Conservation (phyloP, 1,284 basidiomycete genomes). For the Trametes sp. region DNA sequence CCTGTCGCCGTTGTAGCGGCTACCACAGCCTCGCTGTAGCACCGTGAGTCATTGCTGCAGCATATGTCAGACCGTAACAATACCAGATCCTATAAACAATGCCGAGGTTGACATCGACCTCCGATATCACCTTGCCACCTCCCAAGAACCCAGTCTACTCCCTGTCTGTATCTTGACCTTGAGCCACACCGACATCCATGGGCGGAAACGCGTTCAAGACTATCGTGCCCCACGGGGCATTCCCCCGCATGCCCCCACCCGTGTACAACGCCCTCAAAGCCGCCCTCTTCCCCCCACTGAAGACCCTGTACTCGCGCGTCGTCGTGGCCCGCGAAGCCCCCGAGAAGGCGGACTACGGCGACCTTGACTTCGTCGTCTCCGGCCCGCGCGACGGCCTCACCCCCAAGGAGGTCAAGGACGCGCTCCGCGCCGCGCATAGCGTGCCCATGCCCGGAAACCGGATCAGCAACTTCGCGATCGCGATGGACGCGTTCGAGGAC, state of each 20-base stretch:
- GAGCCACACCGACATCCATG: slow-evolving; percentile 48
- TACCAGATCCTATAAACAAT: too few relatives aligned
- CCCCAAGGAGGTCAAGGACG: slow-evolving; percentile 49
- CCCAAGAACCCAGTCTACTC: too few relatives aligned
- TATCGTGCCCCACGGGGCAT: slow-evolving; percentile 50
- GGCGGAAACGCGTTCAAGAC: slow-evolving; percentile 71
- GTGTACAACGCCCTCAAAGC: slow-evolving; percentile 61
- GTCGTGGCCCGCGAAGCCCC: slow-evolving; percentile 66
- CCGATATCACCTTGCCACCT: too few relatives aligned
- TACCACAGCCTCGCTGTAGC: too few relatives aligned
- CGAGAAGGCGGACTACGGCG: slow-evolving; percentile 68
- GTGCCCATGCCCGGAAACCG: slow-evolving; percentile 57
- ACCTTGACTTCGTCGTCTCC: slow-evolving; percentile 69
- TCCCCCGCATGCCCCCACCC: slow-evolving; percentile 64
- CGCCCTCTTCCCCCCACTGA: slow-evolving; percentile 49
- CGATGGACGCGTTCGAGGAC: slow-evolving; percentile 40
- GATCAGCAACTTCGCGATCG: slow-evolving; percentile 70
- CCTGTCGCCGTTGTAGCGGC: too few relatives aligned
- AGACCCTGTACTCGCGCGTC: slow-evolving; percentile 56
- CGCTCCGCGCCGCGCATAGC: slow-evolving; percentile 57
- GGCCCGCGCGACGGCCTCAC: slow-evolving; percentile 46
- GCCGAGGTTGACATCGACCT: too few relatives aligned
- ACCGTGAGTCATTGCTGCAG: too few relatives aligned
- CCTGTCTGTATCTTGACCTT: background rate
- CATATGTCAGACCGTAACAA: too few relatives aligned